Base-by-base conservation (phyloP, 352 stramenopile species). In the Phytophthora sp. region DNA sequence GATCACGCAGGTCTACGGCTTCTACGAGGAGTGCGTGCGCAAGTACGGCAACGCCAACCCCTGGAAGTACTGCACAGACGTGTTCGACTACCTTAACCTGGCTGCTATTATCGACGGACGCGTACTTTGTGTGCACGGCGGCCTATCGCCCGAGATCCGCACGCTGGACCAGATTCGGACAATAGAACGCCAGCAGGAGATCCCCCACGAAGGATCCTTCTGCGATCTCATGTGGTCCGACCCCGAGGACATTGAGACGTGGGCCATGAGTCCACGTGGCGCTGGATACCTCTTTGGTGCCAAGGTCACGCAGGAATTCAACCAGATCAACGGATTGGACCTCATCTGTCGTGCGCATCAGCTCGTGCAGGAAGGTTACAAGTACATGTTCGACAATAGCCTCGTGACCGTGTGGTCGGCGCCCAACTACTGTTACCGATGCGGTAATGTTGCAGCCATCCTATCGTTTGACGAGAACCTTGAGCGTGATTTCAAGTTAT, bases 141-240 rank as follows among this genome's bases (percentile, higher is more conserved):
- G 97, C 7, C 72, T 99, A 21, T 98, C 90, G 38, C 97, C 97
- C 0, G 93, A 98, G 76, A 86, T 99, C 42, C 85, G 89, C 18
- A 98, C 93, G 46, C 82, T 99, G 36, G 96, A 99, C 77, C 84
- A 94, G 81, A 97, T 99, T 63, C 85, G 95, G 46, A 97, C 89
- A 66, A 98, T 99, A 79, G 93, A 99, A 81, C 85, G 97, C 18
- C 93, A 98, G 77, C 93, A 98, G 73, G 96, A 99, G 85, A 96
- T 98, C 55, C 94, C 95, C 4, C 94, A 98, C 62, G 90, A 96
- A 73, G 96, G 97, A 54, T 93, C 96, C 11, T 98, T 99, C 76
- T 99, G 94, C 65, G 97, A 99, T 83, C 88, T 99, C 68, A 97
- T 99, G 74, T 99, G 97, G 97, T 98, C 94, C 18, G 97, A 99